phyloP scores from a whole-genome alignment of 2,329 filamentous ascomycete species.

The Myriosclerotinia curreyana region DNA sequence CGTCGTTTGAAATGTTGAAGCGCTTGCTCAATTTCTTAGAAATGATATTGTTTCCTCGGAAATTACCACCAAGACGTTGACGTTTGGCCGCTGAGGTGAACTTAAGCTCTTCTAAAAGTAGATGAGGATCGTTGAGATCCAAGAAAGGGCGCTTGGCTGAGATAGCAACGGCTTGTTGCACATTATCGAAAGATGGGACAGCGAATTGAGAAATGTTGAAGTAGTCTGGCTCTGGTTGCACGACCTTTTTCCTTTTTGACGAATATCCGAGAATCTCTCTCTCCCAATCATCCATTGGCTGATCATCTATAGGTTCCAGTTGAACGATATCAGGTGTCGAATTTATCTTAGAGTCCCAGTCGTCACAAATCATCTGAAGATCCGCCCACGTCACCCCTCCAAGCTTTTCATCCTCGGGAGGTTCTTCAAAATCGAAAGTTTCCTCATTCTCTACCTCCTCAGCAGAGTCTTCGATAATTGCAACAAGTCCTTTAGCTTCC shows the following conservation, averaged over 20 bases:
- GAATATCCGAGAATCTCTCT: constrained; percentile 51
- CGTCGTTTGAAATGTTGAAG: constrained; percentile 96
- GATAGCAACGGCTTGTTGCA: constrained; percentile 67
- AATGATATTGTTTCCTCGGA: constrained; percentile 64
- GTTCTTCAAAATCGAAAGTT: constrained; percentile 51
- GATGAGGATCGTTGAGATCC: constrained; percentile 82
- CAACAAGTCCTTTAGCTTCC: constrained; percentile 49
- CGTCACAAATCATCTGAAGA: constrained; percentile 78
- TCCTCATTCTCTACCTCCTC: constrained; percentile 46
- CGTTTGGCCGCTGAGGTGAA: constrained; percentile 61
- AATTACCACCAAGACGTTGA: constrained; percentile 46
- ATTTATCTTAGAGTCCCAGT: constrained; percentile 70
- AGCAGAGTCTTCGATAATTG: constrained; percentile 43
- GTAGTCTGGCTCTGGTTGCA: constrained; percentile 51
- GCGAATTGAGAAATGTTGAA: constrained; percentile 57
- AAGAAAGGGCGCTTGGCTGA: constrained; percentile 76
- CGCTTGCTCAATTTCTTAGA: constrained; percentile 72
- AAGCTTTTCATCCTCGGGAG: constrained; percentile 58
- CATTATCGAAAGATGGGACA: constrained; percentile 75
- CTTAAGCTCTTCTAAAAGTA: constrained; percentile 77
- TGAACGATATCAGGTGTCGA: constrained; percentile 32
- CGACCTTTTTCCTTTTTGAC: constrained; percentile 65
- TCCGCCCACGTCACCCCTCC: constrained; percentile 76
- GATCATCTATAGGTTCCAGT: constrained; percentile 39
- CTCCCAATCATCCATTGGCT: constrained; percentile 61